Evolutionary conservation across 2,329 filamentous ascomycete species (phyloP), one percentile per base, ranked within the genome.

Genomic region (Xylaria sp.): DNA sequence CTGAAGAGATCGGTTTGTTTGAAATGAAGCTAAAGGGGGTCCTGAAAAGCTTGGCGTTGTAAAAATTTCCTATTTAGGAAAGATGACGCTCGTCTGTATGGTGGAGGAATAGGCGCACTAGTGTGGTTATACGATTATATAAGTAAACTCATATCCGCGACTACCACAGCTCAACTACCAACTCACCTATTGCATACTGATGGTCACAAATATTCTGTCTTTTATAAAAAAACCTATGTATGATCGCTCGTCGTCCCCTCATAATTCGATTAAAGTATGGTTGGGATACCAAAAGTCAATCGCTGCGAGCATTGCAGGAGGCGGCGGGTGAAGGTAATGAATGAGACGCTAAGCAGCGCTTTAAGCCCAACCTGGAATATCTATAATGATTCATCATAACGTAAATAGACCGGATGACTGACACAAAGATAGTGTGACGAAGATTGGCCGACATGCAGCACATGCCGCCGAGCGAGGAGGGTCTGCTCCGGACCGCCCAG

Each of bases 241-340:
- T 25, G 8, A 18, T 10, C 25, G 15, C 46, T 30, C 30, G 30
- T 48, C 23, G 13, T 15, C 18, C 6, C 6, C 8, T 13, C n/a
- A 9, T 20, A 28, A 34, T 32, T 2, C 4, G 30, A 53, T 23
- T 34, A n/a, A 15, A 15, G 30, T 15, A 53, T 53, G 50, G 50
- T 53, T 36, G 50, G 50, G 30, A 53, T 53, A 53, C 50, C 50
- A 23, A 53, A 36, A 23, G 28, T 53, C 50, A 53, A 53, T 36
- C 50, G 50, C 50, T 53, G 50, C 10, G 50, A 53, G 50, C 50
- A 53, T 23, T 53, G 50, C n/a, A 53, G n/a, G n/a, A 34, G 30
- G n/a, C 50, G 50, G n/a, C 34, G 50, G 30, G 50, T 53, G 50
- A 53, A 53, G 50, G 50, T 53, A 53, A 53, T 32, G 20, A 53